A percentile compares a stretch with the other conserved stretches of the same genome.
These are phyloP conservation scores for Leptographium flavum DNA, from an alignment of 2,329 filamentous ascomycete genomes.

Conservation along the genomic window DNA sequence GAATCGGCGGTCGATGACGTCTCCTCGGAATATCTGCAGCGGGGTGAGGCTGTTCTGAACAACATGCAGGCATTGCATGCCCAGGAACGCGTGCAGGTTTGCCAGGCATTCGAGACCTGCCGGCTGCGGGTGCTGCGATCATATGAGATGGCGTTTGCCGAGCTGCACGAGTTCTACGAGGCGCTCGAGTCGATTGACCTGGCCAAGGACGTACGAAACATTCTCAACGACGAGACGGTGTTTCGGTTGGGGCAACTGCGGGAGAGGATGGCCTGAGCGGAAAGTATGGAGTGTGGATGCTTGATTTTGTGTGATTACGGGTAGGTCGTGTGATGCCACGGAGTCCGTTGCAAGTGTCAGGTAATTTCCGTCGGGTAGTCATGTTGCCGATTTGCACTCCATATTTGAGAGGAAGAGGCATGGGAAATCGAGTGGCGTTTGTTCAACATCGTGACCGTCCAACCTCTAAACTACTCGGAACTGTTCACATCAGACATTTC, in stretches of 20 bases:
- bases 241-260: slow-evolving; percentile 1
- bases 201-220: slow-evolving; percentile 1
- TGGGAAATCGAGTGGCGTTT: too few species aligned
- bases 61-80: slow-evolving; percentile 3
- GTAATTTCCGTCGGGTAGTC: too few species aligned
- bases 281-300: too few species aligned
- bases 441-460: too few species aligned
- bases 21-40: slow-evolving; percentile 8
- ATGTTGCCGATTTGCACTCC: too few species aligned
- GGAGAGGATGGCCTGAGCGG: neutral
- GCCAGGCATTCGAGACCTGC: neutral
- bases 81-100: neutral
- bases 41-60: slow-evolving; percentile 2
- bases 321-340: too few species aligned
- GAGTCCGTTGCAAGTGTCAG: too few species aligned
- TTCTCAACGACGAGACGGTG: slow-evolving; percentile 1
- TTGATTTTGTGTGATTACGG: too few species aligned
- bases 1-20: slow-evolving; percentile 11
- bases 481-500: too few species aligned
- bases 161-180: neutral
- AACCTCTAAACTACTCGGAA: too few species aligned
- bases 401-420: too few species aligned
- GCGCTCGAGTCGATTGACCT: slow-evolving; percentile 3
- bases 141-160: slow-evolving; percentile 1
- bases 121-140: neutral